These are phyloP conservation scores for Hypoxylon trugodes DNA, from an alignment of 495 filamentous ascomycete genomes.

Conservation along the genomic window DNA sequence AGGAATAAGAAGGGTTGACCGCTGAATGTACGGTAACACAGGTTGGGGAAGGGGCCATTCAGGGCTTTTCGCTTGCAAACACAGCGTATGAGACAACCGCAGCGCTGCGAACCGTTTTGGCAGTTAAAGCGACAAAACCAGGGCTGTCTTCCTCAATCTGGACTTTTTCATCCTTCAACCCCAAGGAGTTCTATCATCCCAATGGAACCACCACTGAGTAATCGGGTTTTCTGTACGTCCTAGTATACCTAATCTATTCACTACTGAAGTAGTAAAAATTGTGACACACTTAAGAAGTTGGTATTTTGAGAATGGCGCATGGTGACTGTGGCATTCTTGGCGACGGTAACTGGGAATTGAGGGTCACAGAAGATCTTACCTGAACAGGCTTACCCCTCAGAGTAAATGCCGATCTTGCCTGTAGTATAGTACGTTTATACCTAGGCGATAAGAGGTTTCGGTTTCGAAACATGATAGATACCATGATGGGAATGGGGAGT, in stretches of 20 bases:
- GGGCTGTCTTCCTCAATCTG: conserved; percentile 11
- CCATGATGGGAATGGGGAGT: background rate
- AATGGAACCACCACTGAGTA: conserved; percentile 10
- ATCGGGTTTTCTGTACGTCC: conserved; percentile 1
- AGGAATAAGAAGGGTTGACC: conserved; percentile 29
- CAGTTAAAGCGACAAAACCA: conserved; percentile 2
- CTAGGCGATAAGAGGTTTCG: too few species aligned
- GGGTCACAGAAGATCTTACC: conserved; percentile 10
- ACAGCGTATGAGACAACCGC: conserved; percentile 37
- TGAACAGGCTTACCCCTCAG: too few species aligned
- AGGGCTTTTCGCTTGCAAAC: conserved; percentile 28
- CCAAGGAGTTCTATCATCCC: conserved; percentile 14
- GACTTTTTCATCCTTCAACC: conserved; percentile 3
- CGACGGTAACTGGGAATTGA: background rate
- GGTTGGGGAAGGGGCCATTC: conserved; percentile 29
- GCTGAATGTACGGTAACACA: conserved; percentile 29
- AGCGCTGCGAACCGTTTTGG: conserved; percentile 28
- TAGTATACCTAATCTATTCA: background rate
- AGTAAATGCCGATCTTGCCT: too few species aligned
- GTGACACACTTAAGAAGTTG: too few species aligned
- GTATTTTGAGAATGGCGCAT: too few species aligned
- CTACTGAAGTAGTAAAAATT: background rate
- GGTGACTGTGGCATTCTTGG: conserved; percentile 7
- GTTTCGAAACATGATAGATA: background rate
- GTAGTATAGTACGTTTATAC: too few species aligned